Base-by-base conservation (phyloP, 2,329 filamentous ascomycete species). In the Graphium sp. region DNA sequence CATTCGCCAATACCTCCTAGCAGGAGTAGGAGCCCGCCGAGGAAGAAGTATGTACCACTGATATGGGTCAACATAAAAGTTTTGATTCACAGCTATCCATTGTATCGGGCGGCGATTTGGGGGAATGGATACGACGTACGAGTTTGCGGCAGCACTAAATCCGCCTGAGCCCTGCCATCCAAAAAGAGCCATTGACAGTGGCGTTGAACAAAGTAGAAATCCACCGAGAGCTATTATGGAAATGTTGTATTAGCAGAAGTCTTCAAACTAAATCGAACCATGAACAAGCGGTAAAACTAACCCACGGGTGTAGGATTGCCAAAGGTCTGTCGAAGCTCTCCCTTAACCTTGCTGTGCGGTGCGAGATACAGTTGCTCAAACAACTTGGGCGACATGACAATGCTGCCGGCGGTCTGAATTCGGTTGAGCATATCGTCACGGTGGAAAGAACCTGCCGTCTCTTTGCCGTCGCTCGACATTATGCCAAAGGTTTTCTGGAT, bases 351-450 rank as follows among this genome's bases (percentile, higher is more conserved):
- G 18, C 51, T 58, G 33, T 61, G 52, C 2, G 60, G 60, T 3
- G 50, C 53, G 7, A 66, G 47, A 34, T 65, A 66, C 2, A 66
- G 45, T 44, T 66, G 64, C 40, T 66, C 60, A 32, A 66, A 67
- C 2, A 60, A 43, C 40, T 64, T 60, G 1, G 59, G 57, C 0
- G 61, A 51, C 30, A 66, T 57, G 5, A 57, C 46, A 6, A 65
- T 51, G 39, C 54, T 61, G 12, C 52, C 53, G 30, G 46, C 44
- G 2, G 48, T 46, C 9, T 38, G 39, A 5, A 43, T 45, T 8
- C 36, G 37, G 5, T 39, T 33, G 14, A 47, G 27, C 15, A 32
- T 28, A 5, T 37, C 38, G 6, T 35, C 39, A 7, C n/a, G n/a
- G n/a, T n/a, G n/a, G n/a, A n/a, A n/a, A n/a, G n/a, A n/a, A n/a